phyloP scores from a whole-genome alignment of 768 basidiomycete species.

The Tylopilus vinaceipallidus region DNA sequence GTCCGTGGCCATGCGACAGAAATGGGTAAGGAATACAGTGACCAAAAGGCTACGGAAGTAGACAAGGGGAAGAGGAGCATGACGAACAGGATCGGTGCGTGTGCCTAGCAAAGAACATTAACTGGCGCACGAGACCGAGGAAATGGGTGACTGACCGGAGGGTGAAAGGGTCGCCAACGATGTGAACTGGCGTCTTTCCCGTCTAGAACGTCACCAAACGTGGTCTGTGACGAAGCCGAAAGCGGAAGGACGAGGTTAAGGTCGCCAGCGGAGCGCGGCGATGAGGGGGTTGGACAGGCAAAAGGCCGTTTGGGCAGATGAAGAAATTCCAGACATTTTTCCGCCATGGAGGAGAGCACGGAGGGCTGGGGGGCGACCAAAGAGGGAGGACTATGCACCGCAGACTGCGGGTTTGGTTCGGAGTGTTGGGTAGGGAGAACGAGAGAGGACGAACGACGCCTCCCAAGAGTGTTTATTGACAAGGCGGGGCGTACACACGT shows the following conservation, averaged over 20 bases:
- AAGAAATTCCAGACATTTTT: conserved; percentile 52
- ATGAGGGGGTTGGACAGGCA: conserved; percentile 46
- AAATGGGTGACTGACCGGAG: conserved; percentile 33
- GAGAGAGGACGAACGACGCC: conserved; percentile 51
- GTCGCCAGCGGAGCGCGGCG: conserved; percentile 36
- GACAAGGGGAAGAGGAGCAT: conserved; percentile 71
- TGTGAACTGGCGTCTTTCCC: conserved; percentile 36
- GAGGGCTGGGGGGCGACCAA: conserved; percentile 30
- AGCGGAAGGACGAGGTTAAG: conserved; percentile 54
- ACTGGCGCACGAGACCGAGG: conserved; percentile 1
- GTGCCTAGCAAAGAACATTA: conserved; percentile 37
- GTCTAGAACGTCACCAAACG: conserved; percentile 43
- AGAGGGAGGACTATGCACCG: conserved; percentile 7
- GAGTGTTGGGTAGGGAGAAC: conserved; percentile 33
- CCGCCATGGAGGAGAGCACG: conserved; percentile 51
- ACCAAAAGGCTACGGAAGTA: conserved; percentile 47
- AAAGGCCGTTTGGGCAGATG: conserved; percentile 43
- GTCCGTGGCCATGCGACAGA: conserved; percentile 76
- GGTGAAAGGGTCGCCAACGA: conserved; percentile 31
- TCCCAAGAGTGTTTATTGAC: conserved; percentile 51
- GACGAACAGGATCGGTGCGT: conserved; percentile 66
- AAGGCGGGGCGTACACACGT: conserved; percentile 53
- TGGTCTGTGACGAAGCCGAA: conserved; percentile 47
- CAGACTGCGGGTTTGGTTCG: conserved; percentile 6
- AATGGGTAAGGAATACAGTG: conserved; percentile 60